phyloP scores from a whole-genome alignment of 2,329 filamentous ascomycete species.

The Aspergillus carbonarius region DNA sequence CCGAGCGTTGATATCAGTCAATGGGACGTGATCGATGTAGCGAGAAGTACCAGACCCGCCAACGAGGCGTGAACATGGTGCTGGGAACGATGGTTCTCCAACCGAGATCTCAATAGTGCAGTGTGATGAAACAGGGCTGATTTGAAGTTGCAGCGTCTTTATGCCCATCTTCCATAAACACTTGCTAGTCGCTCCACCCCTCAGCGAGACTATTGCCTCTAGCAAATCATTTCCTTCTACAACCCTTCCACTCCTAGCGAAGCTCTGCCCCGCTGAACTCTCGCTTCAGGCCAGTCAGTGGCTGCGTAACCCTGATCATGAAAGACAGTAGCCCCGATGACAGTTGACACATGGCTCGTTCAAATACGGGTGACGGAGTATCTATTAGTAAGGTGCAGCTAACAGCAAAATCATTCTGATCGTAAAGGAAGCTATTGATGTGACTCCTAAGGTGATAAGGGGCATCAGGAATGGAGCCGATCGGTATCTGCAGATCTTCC shows the following conservation, averaged over 20 bases:
- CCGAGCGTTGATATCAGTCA: neutral
- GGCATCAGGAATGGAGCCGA: neutral
- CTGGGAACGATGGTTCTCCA: too few relatives aligned
- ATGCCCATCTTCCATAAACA: neutral
- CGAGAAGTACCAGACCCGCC: neutral
- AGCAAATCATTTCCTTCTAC: neutral
- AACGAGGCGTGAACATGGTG: neutral
- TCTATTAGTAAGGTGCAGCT: too few relatives aligned
- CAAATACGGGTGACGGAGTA: too few relatives aligned
- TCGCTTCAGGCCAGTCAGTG: too few relatives aligned
- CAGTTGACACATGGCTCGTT: too few relatives aligned
- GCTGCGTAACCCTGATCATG: too few relatives aligned
- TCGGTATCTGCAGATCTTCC: neutral
- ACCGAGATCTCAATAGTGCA: too few relatives aligned
- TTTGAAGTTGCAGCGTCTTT: too few relatives aligned
- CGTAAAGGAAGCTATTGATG: neutral
- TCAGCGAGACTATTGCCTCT: neutral
- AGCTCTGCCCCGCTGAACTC: too few relatives aligned
- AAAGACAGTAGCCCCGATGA: too few relatives aligned
- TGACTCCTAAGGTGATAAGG: neutral
- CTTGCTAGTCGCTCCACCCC: neutral
- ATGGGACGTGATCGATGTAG: too few relatives aligned
- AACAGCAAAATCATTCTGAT: neutral
- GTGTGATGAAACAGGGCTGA: too few relatives aligned
- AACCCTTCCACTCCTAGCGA: neutral